Evolutionary conservation across 257 asterid genomes (phyloP), one percentile per base, ranked within the genome.

Genomic region (Verbena officinalis): DNA sequence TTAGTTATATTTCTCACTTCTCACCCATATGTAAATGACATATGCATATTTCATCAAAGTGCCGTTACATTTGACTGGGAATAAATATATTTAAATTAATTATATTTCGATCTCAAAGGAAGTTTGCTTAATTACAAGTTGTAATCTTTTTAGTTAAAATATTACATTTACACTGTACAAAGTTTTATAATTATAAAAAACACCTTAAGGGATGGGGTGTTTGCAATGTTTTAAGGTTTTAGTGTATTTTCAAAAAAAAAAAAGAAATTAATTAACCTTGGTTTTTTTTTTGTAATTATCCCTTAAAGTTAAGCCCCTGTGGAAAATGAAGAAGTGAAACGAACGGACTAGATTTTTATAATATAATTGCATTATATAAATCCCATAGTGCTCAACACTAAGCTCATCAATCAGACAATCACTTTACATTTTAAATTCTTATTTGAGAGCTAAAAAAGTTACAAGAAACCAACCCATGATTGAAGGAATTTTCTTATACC

Each of bases 381-480:
- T 44, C 22, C 9, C 40, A 48, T 45, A 78, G 83, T 78, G 85
- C 76, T 65, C 49, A 57, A 75, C 78, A 81, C 75, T 59, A 58
- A 61, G 78, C 67, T 65, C 64, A 51, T 55, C 70, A 59, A 33
- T 43, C n/a, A n/a, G 34, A 30, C 36, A 30, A 3, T 36, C 40
- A 59, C 68, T 77, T 75, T 72, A 39, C 61, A 81, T 66, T 77
- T 77, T 33, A 71, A 75, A 77, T 61, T 73, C 38, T 46, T 20
- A 16, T 65, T 69, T 62, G 19, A n/a, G 24, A 57, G 58, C 58
- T 55, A 46, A 31, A 46, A 69, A 75, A 55, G 71, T 52, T 23
- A 55, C 5, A 73, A 74, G 60, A 65, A 73, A 59, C 80, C 72
- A 73, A 71, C 68, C 69, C 82, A 80, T 77, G 83, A 84, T 77